Percentiles rank a stretch among this genome's conserved stretches.
phyloP scores from a whole-genome alignment of 2,329 filamentous ascomycete species.

The Claviceps sp. region DNA sequence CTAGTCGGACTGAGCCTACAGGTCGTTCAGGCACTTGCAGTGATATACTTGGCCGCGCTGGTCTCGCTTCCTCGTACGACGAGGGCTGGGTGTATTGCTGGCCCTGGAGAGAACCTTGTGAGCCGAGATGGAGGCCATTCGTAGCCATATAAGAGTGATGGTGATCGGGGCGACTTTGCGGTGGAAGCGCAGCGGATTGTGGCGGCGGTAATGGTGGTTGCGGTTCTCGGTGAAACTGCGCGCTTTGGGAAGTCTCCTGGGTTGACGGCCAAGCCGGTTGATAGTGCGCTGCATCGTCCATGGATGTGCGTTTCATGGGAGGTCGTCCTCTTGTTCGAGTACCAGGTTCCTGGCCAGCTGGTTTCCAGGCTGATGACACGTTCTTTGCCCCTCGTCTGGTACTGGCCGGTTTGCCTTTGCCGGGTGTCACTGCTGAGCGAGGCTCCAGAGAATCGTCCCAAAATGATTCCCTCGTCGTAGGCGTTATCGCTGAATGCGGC shows the following conservation, averaged over 20 bases:
- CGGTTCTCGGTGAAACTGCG: constrained; percentile 10
- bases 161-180: not conserved
- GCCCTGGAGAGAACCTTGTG: not conserved
- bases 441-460: constrained; percentile 50
- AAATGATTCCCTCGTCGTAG: constrained; percentile 38
- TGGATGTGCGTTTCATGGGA: constrained; percentile 47
- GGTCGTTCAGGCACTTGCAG: constrained; percentile 35
- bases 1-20: constrained; percentile 46
- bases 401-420: constrained; percentile 32
- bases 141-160: not conserved
- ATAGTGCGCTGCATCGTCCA: constrained; percentile 50
- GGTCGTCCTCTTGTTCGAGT: constrained; percentile 71
- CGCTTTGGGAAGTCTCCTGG: constrained; percentile 28
- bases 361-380: constrained; percentile 83
- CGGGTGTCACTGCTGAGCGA: constrained; percentile 60
- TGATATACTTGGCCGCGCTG: constrained; percentile 25
- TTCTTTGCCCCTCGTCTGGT: constrained; percentile 64
- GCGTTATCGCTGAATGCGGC: constrained; percentile 67
- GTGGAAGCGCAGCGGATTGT: not conserved
- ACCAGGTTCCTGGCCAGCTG: constrained; percentile 44
- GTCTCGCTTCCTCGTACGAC: constrained; percentile 11
- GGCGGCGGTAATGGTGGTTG: not conserved
- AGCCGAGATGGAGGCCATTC: not conserved
- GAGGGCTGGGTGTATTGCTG: not conserved
- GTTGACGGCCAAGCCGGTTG: constrained; percentile 44